Percentiles rank a stretch among this genome's conserved stretches.
These are phyloP conservation scores for Kuraishia floccosa DNA, from an alignment of 805 yeast species.

Conservation along the genomic window DNA sequence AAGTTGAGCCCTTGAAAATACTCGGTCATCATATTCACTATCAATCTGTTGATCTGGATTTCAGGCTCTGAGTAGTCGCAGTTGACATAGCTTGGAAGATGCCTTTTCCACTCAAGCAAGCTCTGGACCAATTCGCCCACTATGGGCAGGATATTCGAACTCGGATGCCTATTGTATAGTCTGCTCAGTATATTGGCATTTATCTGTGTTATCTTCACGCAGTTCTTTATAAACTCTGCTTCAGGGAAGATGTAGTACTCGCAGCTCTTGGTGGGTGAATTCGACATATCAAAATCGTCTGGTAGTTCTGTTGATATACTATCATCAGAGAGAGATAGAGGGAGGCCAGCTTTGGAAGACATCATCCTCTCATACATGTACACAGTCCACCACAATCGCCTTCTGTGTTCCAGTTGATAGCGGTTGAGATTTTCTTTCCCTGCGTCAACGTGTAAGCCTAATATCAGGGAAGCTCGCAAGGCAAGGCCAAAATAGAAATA, in stretches of 20 bases:
- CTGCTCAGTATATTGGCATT: conserved; percentile 63
- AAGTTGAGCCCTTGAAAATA: conserved; percentile 74
- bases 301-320: conserved; percentile 75
- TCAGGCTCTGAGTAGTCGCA: conserved; percentile 48
- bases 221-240: conserved; percentile 64
- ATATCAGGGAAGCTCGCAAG: conserved; percentile 53
- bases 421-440: conserved; percentile 47
- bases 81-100: conserved; percentile 50
- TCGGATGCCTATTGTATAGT: conserved; percentile 66
- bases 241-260: conserved; percentile 66
- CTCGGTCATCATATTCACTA: conserved; percentile 71
- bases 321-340: conserved; percentile 68
- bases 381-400: conserved; percentile 27
- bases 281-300: conserved; percentile 53
- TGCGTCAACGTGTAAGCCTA: conserved; percentile 79
- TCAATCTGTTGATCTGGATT: conserved; percentile 49
- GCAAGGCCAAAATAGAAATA: conserved; percentile 76
- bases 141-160: conserved; percentile 63
- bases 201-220: conserved; percentile 70
- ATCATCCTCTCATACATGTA: conserved; percentile 51
- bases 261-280: conserved; percentile 49
- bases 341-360: conserved; percentile 74
- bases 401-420: conserved; percentile 40
- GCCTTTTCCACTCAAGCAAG: conserved; percentile 55
- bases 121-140: conserved; percentile 60